phyloP scores from a whole-genome alignment of 2,329 filamentous ascomycete genomes.

The Fusarium sp. region DNA sequence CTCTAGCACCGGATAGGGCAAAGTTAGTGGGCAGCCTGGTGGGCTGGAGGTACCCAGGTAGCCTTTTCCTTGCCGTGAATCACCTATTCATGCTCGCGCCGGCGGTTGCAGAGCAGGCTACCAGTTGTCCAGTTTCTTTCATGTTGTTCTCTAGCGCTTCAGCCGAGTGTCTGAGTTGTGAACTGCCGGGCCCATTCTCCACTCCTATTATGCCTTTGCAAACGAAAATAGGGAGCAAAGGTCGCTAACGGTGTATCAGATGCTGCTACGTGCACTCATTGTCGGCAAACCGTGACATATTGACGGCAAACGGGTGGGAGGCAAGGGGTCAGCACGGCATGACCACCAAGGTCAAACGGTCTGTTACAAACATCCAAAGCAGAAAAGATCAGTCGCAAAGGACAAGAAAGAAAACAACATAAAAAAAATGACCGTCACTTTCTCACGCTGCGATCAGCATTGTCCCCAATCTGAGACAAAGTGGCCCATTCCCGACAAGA shows the following conservation, averaged over 20 bases:
- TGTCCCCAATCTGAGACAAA: conserved; percentile 14
- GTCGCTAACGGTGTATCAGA: background rate
- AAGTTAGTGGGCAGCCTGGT: conserved; percentile 2
- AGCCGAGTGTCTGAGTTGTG: conserved; percentile 13
- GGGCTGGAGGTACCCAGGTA: background rate
- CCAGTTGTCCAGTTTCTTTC: background rate
- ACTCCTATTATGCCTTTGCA: background rate
- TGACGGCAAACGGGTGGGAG: background rate
- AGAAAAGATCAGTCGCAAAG: conserved; percentile 15
- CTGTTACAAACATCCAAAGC: conserved; percentile 4
- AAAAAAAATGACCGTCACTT: conserved; percentile 9
- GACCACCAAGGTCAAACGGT: conserved; percentile 4
- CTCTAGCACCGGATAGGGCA: conserved; percentile 41
- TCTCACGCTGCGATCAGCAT: conserved; percentile 8
- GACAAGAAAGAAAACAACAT: background rate
- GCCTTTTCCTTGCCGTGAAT: conserved; percentile 12
- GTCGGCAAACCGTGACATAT: background rate
- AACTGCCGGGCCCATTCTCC: background rate
- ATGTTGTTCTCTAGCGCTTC: conserved; percentile 12
- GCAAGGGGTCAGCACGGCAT: conserved; percentile 21
- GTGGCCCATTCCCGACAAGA: conserved; percentile 12
- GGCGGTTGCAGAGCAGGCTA: conserved; percentile 15
- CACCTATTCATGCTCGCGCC: conserved; percentile 18
- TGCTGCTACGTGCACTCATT: background rate
- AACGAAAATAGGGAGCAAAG: background rate